Base-by-base conservation (phyloP, 2,329 filamentous ascomycete species). In the Venturia asperata region DNA sequence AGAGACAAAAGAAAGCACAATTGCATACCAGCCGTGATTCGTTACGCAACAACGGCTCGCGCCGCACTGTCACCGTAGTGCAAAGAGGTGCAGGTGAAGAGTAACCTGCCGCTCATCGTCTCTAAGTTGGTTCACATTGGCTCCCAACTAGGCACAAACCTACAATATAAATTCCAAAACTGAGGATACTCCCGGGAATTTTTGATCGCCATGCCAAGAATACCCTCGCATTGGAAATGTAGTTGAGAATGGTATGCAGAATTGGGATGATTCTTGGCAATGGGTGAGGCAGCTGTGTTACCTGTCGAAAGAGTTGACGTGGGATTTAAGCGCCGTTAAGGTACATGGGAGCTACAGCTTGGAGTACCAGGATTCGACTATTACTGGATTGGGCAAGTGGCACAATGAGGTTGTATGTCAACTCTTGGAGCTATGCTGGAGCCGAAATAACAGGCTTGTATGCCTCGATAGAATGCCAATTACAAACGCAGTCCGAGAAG, bases 321-420 rank as follows among this genome's bases (percentile, higher is more conserved):
- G 11, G 17, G 52, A 58, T 58, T 58, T 58, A 58, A 34, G 52
- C 27, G 37, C 30, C 5, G 52, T 21, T 58, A n/a, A n/a, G n/a
- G n/a, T n/a, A n/a, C 49, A 34, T 27, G 21, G 47, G 30, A 58
- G 30, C 30, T 58, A 37, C 30, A 58, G 52, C 52, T 58, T 37
- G 52, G 27, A 37, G 27, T 34, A 58, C 52, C 52, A 11, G 52
- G 52, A 58, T 58, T 34, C n/a, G 30, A 1, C 27, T 58, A 27
- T 27, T 58, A 58, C 27, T 58, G 52, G n/a, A 34, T n/a, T 34
- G 52, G 52, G 52, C 30, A 58, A 58, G 52, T 58, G 30, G 37
- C 30, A 27, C 10, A 52, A 52, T 52, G 17, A 45, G 42, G 42
- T 19, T 19, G 2, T n/a, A 47, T 47, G 45, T 17, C 5, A 3